Percentiles rank a stretch among this genome's conserved stretches.
phyloP scores from a whole-genome alignment of 805 yeast species.

The Metschnikowia arizonensis region DNA sequence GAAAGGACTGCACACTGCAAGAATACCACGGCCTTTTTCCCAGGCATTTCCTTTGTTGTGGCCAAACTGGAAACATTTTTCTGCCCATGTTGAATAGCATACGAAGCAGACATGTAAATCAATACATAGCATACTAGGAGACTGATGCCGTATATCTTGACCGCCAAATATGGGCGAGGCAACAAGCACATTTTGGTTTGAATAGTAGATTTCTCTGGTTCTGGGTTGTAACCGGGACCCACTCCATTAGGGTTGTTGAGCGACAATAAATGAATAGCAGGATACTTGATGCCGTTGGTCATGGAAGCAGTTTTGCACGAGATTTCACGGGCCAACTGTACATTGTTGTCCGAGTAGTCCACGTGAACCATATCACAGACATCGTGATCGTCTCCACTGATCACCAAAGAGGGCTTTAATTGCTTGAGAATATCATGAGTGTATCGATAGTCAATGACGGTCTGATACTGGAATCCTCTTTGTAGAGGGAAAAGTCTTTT shows the following conservation, averaged over 20 bases:
- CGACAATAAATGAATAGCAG: conserved; percentile 83
- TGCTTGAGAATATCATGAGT: conserved; percentile 54
- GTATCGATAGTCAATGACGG: conserved; percentile 65
- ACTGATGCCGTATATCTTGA: conserved; percentile 15
- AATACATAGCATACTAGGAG: conserved; percentile 10
- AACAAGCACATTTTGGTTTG: conserved; percentile 51
- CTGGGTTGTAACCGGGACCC: not conserved
- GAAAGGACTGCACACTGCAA: conserved; percentile 6
- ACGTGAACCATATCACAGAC: conserved; percentile 75
- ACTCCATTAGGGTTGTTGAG: conserved; percentile 45
- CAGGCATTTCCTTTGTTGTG: not conserved
- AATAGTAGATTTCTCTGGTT: conserved; percentile 17
- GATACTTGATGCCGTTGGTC: conserved; percentile 85
- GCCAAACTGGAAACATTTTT: not conserved
- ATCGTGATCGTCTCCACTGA: conserved; percentile 97
- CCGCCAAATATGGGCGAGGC: conserved; percentile 47
- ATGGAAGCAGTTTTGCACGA: conserved; percentile 87
- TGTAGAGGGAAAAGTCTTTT: conserved; percentile 58
- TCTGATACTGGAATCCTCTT: conserved; percentile 83
- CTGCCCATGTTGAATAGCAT: not conserved
- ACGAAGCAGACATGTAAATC: conserved; percentile 11
- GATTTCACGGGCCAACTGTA: conserved; percentile 56
- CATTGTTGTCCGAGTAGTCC: conserved; percentile 21
- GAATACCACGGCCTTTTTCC: not conserved
- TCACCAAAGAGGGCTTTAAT: conserved; percentile 63